phyloP scores from a whole-genome alignment of 495 filamentous ascomycete species.

The Cladorrhinum samala region DNA sequence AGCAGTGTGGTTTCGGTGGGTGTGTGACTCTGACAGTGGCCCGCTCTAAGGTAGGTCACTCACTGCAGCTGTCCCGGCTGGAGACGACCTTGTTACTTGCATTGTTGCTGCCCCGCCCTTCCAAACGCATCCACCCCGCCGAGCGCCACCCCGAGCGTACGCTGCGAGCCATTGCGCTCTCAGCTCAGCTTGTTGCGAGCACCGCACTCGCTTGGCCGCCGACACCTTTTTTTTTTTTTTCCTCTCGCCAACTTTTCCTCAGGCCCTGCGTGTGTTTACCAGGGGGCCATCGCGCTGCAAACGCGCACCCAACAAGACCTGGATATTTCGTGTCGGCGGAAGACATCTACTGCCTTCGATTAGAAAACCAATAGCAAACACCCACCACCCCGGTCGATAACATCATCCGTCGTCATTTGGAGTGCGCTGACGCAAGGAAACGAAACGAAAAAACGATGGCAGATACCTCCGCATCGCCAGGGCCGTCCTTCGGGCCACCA shows the following conservation, averaged over 20 bases:
- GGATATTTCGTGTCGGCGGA: neutral
- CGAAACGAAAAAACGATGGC: slow-evolving; percentile 27
- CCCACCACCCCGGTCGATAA: too few relatives aligned
- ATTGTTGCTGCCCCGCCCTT: too few relatives aligned
- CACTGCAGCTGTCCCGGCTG: too few relatives aligned
- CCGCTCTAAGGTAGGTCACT: neutral
- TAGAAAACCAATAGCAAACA: too few relatives aligned
- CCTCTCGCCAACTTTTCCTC: neutral
- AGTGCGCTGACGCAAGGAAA: neutral
- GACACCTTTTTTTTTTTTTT: neutral
- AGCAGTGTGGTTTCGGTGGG: neutral
- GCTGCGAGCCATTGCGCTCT: too few relatives aligned
- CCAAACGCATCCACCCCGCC: too few relatives aligned
- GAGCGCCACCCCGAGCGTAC: too few relatives aligned
- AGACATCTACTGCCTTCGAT: too few relatives aligned
- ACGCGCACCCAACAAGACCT: neutral
- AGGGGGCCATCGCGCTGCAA: neutral
- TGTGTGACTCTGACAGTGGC: neutral
- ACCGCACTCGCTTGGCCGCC: neutral
- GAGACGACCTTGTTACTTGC: too few relatives aligned
- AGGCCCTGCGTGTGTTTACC: neutral
- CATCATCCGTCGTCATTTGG: neutral
- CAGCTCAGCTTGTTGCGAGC: too few relatives aligned
- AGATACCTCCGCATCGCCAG: slow-evolving; percentile 56
- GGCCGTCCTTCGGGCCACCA: slow-evolving; percentile 65